A percentile compares a stretch with the other conserved stretches of the same genome.
phyloP scores from a whole-genome alignment of 108 stramenopile species.

The Pseudonitzschia multiseries region DNA sequence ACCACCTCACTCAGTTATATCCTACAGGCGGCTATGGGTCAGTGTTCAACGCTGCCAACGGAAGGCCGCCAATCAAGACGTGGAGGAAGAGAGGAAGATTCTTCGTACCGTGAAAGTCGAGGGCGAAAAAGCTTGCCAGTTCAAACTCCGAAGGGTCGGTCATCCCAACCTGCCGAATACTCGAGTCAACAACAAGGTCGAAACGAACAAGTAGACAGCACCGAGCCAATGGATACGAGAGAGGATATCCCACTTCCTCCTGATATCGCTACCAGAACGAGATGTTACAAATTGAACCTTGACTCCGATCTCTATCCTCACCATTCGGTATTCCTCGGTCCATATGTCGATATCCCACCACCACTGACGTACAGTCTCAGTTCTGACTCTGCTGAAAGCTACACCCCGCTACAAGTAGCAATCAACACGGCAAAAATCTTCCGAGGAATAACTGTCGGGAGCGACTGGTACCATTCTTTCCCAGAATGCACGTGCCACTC shows the following conservation, averaged over 20 bases:
- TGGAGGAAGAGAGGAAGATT: constrained; percentile 8
- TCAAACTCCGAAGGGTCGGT: constrained; percentile 6
- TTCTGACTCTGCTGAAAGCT: constrained; percentile 43
- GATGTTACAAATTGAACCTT: constrained; percentile 83
- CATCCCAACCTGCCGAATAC: background rate
- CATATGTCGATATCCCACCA: constrained; percentile 45
- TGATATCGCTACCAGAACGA: constrained; percentile 48
- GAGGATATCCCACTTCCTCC: constrained; percentile 49
- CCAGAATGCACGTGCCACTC: constrained; percentile 75
- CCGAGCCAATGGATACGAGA: constrained; percentile 44
- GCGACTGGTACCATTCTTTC: constrained; percentile 70
- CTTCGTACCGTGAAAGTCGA: constrained; percentile 16
- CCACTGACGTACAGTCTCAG: constrained; percentile 47
- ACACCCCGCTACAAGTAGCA: constrained; percentile 50
- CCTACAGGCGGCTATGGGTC: constrained; percentile 74
- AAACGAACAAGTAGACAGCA: background rate
- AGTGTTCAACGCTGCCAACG: constrained; percentile 69
- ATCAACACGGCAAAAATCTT: constrained; percentile 82
- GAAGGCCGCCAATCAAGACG: constrained; percentile 40
- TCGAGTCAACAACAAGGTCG: constrained; percentile 25
- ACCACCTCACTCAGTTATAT: constrained; percentile 62
- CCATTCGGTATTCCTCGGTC: constrained; percentile 33
- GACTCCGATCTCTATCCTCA: constrained; percentile 44
- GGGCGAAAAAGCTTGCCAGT: constrained; percentile 24
- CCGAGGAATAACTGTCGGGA: constrained; percentile 76